phyloP scores from a whole-genome alignment of 2,329 filamentous ascomycete species.

The Whalleya microplaca region DNA sequence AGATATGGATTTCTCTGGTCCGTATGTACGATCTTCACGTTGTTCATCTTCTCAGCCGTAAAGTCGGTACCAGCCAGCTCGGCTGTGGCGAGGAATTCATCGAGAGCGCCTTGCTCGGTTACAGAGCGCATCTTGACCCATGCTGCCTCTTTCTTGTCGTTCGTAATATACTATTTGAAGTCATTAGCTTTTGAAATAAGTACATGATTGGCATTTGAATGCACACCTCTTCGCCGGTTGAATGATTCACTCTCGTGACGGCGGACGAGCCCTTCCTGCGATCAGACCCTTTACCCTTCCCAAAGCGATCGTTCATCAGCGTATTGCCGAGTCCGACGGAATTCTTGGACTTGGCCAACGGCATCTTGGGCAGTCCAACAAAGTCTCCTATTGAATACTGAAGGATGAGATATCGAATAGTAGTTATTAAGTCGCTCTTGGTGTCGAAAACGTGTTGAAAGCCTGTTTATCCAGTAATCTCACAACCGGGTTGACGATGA shows the following conservation, averaged over 20 bases:
- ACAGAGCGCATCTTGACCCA: conserved; percentile 99
- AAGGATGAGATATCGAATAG: neutral
- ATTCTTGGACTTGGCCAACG: conserved; percentile 88
- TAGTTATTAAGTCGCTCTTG: neutral
- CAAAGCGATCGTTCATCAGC: conserved; percentile 98
- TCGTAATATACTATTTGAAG: conserved; percentile 75
- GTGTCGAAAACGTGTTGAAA: neutral
- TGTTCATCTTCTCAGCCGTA: conserved; percentile 98
- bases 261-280: conserved; percentile 68
- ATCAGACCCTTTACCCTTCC: conserved; percentile 84
- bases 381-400: too few species aligned
- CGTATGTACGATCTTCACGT: conserved; percentile 96
- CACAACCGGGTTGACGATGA: neutral
- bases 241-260: conserved; percentile 72
- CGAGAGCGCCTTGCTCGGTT: conserved; percentile 93
- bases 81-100: conserved; percentile 94
- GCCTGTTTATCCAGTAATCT: neutral
- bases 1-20: conserved; percentile 96
- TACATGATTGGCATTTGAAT: neutral
- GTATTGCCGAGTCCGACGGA: conserved; percentile 92
- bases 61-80: conserved; percentile 98
- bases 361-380: conserved; percentile 48
- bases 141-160: conserved; percentile 84
- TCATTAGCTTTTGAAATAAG: conserved; percentile 5
- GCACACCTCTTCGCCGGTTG: conserved; percentile 73